Base-by-base conservation (phyloP, 2,329 filamentous ascomycete species). In the Exophiala sp. region DNA sequence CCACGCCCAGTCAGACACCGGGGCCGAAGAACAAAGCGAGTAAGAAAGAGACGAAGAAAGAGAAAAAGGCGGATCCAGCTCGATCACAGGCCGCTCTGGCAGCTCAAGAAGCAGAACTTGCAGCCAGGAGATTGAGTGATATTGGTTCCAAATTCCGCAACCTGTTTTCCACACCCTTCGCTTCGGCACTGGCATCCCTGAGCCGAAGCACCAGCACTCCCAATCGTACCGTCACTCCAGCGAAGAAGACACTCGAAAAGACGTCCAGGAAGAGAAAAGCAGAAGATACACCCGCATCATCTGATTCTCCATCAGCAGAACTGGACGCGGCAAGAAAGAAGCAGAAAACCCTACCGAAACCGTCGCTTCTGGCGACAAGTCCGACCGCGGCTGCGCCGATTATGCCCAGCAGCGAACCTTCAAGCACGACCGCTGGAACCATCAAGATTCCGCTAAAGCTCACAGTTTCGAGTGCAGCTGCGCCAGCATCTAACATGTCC, bases 1-100 rank as follows among this genome's bases (percentile, higher is more conserved):
- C 54, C 16, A 43, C 53, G 14, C 14, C 50, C 18, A 54, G 36
- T 41, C 45, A 51, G 11, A 52, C 57, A 3, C 44, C 53, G 12
- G 34, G 45, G 3, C 32, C 58, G 7, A 59, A 57, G 46, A 38
- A 53, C 44, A 61, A 60, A 47, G 34, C 35, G 76, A 80, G 80
- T 62, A 69, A 83, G 54, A 81, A 82, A 61, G 81, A 83, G 58
- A 76, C 82, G 34, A 84, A 83, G 69, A 84, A 82, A 65, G 69
- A 82, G 50, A 76, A 80, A 51, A 64, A 75, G 61, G 48, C 52
- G n/a, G 59, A 59, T 16, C 52, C 57, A 18, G 71, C 74, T 32
- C 74, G 71, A 49, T 76, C 74, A 60, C 77, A 74, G 66, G 82
- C 76, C 29, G 69, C 77, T 54, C 66, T 64, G 14, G 70, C 69